A percentile compares a stretch with the other conserved stretches of the same genome.
Evolutionary conservation across 257 asterid species (phyloP).

Genomic region (Capsicum pubescens): DNA sequence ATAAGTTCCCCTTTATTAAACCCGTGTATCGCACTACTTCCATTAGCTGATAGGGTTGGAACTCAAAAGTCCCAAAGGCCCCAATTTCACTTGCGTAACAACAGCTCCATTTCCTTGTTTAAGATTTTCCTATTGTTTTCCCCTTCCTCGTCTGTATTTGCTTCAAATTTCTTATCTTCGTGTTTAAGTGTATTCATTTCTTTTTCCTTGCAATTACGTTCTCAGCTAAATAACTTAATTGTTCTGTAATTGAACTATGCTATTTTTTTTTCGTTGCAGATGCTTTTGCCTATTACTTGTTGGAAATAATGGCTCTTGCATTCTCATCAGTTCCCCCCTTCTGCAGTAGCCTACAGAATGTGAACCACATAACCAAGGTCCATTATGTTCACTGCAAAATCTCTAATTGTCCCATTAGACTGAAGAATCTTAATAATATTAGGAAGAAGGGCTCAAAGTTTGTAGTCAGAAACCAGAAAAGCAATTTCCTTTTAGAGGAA

Average conservation of each 20-base stretch:
- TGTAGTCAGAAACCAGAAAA: conserved; percentile 31
- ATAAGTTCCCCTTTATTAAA: too few species aligned
- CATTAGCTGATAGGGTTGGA: too few species aligned
- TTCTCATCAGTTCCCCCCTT: neutral
- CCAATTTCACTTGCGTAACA: too few species aligned
- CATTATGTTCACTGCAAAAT: neutral
- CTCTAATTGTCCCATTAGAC: neutral
- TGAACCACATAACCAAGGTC: neutral
- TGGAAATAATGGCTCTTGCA: conserved; percentile 22
- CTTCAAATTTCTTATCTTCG: neutral
- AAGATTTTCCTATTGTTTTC: neutral
- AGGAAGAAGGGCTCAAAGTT: conserved; percentile 11
- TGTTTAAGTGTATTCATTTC: neutral
- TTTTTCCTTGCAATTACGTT: neutral
- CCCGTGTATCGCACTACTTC: too few species aligned
- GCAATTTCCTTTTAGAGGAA: conserved; percentile 26
- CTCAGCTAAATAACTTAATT: neutral
- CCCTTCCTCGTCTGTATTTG: neutral
- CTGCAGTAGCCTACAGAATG: neutral
- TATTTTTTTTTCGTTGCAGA: neutral
- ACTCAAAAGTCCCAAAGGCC: too few species aligned
- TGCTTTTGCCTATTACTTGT: neutral
- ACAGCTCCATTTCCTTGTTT: neutral
- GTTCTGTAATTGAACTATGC: neutral
- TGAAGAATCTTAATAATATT: neutral